Conservation (phyloP, 116 monocot genomes). For the Cymodocea nodosa region DNA sequence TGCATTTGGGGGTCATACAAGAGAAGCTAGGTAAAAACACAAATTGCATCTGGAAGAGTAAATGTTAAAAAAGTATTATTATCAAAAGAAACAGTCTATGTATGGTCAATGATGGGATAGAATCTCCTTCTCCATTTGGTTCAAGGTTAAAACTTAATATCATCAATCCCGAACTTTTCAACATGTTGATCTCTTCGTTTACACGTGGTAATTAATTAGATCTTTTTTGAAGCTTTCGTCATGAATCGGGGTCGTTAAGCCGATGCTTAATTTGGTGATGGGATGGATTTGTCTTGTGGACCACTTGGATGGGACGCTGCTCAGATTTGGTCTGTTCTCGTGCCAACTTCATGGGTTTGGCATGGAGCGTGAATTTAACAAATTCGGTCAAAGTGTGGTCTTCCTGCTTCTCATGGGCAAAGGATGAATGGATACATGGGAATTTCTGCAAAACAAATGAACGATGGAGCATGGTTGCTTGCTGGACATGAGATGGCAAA, state of each 20-base stretch:
- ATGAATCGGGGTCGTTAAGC: neutral
- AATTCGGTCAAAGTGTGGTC: neutral
- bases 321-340: neutral
- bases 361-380: no score
- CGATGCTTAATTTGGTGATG: neutral
- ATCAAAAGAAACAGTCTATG: neutral
- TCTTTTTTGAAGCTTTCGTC: neutral
- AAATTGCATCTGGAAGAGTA: neutral
- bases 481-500: neutral
- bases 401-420: neutral
- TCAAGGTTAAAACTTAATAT: no score
- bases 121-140: neutral
- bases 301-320: slow-evolving; percentile 1
- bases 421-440: neutral
- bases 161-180: no score
- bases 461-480: neutral
- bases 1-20: neutral
- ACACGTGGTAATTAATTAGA: neutral
- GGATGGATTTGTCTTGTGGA: neutral
- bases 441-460: neutral
- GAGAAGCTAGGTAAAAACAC: neutral
- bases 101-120: neutral
- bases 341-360: no score
- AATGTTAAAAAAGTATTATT: no score
- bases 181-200: no score